phyloP scores from a whole-genome alignment of 495 filamentous ascomycete genomes.

The Neurospora sp. region DNA sequence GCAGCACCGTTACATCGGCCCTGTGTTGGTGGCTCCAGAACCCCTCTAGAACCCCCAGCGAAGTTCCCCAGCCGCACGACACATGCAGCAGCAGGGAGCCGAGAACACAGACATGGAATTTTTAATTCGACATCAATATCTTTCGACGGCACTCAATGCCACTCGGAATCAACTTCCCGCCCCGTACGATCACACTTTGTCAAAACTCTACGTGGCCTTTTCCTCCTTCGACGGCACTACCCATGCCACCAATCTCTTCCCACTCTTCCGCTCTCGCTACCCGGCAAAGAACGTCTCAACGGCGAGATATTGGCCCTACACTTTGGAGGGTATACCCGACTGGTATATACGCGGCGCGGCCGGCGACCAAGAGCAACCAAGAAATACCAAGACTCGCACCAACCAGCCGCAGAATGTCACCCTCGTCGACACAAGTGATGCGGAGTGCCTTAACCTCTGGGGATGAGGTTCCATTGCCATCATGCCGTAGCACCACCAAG shows the following conservation, averaged over 20 bases:
- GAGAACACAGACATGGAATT: background rate
- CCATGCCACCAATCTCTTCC: background rate
- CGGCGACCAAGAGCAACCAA: background rate
- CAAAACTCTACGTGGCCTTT: background rate
- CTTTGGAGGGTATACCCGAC: background rate
- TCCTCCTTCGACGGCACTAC: background rate
- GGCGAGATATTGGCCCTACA: background rate
- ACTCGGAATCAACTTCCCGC: background rate
- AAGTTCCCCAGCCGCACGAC: background rate
- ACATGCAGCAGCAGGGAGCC: background rate
- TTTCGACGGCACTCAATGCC: background rate
- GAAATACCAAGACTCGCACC: background rate
- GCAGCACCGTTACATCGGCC: background rate
- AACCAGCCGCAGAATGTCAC: background rate
- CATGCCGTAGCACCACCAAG: background rate
- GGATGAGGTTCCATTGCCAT: background rate
- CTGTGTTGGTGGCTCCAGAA: background rate
- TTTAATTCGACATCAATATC: background rate
- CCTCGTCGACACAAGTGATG: background rate
- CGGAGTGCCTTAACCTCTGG: background rate
- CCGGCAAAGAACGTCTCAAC: background rate
- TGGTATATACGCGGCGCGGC: background rate
- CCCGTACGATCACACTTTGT: background rate
- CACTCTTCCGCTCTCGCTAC: background rate
- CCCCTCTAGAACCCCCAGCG: background rate